Evolutionary conservation across 2,329 filamentous ascomycete species (phyloP).

Genomic region (Alternaria novae-zelandiae): DNA sequence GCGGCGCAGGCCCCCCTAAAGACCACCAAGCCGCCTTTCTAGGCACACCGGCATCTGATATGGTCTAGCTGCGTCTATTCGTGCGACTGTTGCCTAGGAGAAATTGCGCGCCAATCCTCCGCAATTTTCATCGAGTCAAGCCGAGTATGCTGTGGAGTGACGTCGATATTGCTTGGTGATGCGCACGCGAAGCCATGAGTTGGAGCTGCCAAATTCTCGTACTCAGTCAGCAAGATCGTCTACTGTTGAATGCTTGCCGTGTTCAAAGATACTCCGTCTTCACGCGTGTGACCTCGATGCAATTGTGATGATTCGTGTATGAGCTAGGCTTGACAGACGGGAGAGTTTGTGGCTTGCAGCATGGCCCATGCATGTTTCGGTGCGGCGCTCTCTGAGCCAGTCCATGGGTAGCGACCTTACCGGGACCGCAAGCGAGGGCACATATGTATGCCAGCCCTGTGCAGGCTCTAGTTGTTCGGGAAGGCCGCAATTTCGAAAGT

Average conservation of each 20-base stretch:
- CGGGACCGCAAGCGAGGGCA: not conserved
- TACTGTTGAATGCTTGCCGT: too few relatives aligned
- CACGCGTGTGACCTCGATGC: not conserved
- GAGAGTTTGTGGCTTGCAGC: not conserved
- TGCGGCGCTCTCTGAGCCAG: slow-evolving; percentile 1
- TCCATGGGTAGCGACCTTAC: not conserved
- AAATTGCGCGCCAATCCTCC: slow-evolving; percentile 5
- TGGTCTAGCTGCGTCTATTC: not conserved
- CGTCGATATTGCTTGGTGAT: not conserved
- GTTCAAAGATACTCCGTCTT: not conserved
- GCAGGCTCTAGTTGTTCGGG: not conserved
- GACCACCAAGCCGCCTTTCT: not conserved
- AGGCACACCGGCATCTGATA: slow-evolving; percentile 3
- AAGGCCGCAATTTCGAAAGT: not conserved
- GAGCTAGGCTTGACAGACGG: not conserved
- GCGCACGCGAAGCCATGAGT: not conserved
- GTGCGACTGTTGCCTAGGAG: slow-evolving; percentile 1
- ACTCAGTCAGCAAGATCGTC: not conserved
- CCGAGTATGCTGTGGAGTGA: not conserved
- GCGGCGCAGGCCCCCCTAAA: slow-evolving; percentile 3
- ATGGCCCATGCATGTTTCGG: slow-evolving; percentile 6
- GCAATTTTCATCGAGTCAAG: not conserved
- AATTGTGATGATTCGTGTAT: not conserved
- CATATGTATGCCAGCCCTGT: not conserved
- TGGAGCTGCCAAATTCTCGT: not conserved